phyloP scores from a whole-genome alignment of 805 yeast genomes.

The Nakazawaea siamensis region DNA sequence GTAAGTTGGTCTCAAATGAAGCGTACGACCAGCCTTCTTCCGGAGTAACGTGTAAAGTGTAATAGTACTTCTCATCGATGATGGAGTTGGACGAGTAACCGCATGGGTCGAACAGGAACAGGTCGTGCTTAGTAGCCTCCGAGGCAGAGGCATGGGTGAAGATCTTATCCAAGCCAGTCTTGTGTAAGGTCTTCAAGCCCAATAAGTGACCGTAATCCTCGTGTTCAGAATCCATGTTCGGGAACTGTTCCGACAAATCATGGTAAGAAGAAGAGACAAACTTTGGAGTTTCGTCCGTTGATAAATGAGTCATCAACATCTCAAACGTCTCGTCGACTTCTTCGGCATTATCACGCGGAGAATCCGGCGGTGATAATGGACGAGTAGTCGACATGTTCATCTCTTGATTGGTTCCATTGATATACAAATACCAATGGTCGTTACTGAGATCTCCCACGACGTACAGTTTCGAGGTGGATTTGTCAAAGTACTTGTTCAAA shows the following conservation, averaged over 20 bases:
- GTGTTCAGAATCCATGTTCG: conserved; percentile 36
- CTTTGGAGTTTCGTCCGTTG: conserved; percentile 43
- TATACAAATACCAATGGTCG: conserved; percentile 88
- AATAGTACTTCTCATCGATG: conserved; percentile 46
- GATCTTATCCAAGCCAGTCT: conserved; percentile 55
- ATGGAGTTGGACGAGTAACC: conserved; percentile 90
- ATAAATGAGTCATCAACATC: conserved; percentile 81
- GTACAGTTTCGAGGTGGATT: conserved; percentile 54
- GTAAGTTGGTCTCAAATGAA: conserved; percentile 85
- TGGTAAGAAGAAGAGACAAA: conserved; percentile 31
- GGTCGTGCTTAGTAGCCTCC: conserved; percentile 51
- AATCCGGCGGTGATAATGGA: conserved; percentile 6
- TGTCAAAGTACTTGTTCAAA: conserved; percentile 55
- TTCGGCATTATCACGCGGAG: conserved; percentile 2
- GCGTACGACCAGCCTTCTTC: conserved; percentile 94
- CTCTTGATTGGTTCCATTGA: conserved; percentile 35
- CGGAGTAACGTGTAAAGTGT: conserved; percentile 90
- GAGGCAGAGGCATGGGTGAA: conserved; percentile 27
- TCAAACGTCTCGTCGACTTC: conserved; percentile 61
- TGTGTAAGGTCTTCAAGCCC: conserved; percentile 62
- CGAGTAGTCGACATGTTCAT: conserved; percentile 1
- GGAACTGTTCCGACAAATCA: conserved; percentile 21
- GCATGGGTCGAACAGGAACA: conserved; percentile 89
- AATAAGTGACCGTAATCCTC: conserved; percentile 73
- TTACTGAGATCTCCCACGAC: conserved; percentile 73